Base-by-base conservation (phyloP, 2,329 filamentous ascomycete species). In the Exserohilum rostratum region DNA sequence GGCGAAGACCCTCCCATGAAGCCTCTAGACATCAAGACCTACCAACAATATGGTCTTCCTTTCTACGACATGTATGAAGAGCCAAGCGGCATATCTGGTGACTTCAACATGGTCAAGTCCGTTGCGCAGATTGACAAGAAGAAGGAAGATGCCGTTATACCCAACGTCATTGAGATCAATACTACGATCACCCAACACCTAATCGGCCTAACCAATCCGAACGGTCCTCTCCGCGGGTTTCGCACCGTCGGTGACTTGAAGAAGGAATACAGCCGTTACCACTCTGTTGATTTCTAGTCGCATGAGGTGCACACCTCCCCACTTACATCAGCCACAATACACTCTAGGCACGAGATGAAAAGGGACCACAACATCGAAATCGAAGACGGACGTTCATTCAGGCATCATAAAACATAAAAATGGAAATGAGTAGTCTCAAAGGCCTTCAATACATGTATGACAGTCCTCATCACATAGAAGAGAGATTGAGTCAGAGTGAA, bases 51-150 rank as follows among this genome's bases (percentile, higher is more conserved):
- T 25, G 73, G 72, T 2, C 57, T 71, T 2, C 75, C 76, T 0
- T 80, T 79, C 67, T 80, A 68, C 64, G 53, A 62, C 3, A 50
- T 70, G 22, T 71, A 65, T 53, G 56, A 74, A 20, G 71, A 73
- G 50, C 60, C 60, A 7, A 68, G 58, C 18, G 62, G 61, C 17
- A 58, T 74, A 11, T 49, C 47, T 20, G 71, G 72, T 11, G 47
- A 68, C 22, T 74, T 74, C 48, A 25, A 45, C 10, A 30, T 33
- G 5, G 55, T 74, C 46, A 66, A 66, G 42, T 73, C 68, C 1
- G 53, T 75, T 5, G 65, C 60, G 3, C 49, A 69, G 47, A 55
- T 67, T 20, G 64, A 72, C 20, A 45, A 53, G 9, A 44, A 35
- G 6, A 29, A 10, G 12, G 44, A 46, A 20, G 33, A 29, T 2